Base-by-base conservation (phyloP, 768 basidiomycete species). In the Boletus edulis region DNA sequence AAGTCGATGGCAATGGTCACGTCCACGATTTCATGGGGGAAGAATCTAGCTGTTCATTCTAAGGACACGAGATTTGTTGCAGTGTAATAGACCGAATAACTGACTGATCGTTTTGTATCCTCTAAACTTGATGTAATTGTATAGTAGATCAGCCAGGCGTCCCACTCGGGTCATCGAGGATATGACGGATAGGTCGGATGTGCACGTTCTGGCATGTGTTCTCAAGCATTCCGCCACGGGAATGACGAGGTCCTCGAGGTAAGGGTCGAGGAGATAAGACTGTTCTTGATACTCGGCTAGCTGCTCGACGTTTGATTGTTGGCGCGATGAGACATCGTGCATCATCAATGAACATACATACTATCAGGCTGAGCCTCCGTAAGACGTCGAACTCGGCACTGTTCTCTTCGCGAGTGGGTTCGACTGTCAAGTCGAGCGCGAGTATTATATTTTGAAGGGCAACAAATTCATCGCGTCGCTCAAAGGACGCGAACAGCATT, bases 271-370 rank as follows among this genome's bases (percentile, higher is more conserved):
- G 4, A 99, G 81, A 69, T 94, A 91, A 3, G 94, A 79, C 61
- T 96, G 92, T 57, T 98, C 95, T 68, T 96, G 94, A 66, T 96
- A 98, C 66, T 86, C 83, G 66, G 83, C 82, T 29, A 98, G 80
- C 96, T 98, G 51, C 17, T 58, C 48, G 24, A 54, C 7, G 55
- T 42, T 44, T 15, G 27, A 57, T 49, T 18, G 31, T 54, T 44
- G 44, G 38, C 2, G 11, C 34, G 45, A 51, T 31, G 35, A 54
- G 31, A 55, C 13, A 31, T 42, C 18, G 48, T 58, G 54, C 12
- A 31, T 42, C 18, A 49, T 58, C 42, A 29, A 54, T 9, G 37
- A 39, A n/a, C 2, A 46, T 17, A 75, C 84, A 64, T 68, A 88
- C 87, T 52, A 84, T 83, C 40, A 71, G 51, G 12, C 59, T 65